A percentile compares a stretch with the other conserved stretches of the same genome.
Evolutionary conservation across 2,329 filamentous ascomycete genomes (phyloP).

Genomic region (Beauveria sp.): DNA sequence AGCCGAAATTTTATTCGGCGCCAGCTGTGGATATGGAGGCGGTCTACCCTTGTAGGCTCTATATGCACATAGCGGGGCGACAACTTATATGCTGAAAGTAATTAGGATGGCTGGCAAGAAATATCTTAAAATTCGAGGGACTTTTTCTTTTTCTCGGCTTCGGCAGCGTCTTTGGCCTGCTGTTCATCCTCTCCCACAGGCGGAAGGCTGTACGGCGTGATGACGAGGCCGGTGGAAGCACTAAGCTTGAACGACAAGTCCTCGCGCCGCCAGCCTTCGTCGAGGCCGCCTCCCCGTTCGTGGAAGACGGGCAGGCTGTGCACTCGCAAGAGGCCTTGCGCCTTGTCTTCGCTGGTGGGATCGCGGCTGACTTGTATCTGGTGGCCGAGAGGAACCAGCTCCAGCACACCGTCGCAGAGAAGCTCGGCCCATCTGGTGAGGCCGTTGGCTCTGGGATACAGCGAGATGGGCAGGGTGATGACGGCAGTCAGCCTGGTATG

Average conservation of each 20-base stretch:
- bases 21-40: slow-evolving; percentile 2
- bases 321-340: slow-evolving; percentile 78
- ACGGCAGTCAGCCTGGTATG: slow-evolving; percentile 60
- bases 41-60: slow-evolving; percentile 2
- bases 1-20: slow-evolving; percentile 9
- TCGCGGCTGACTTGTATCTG: slow-evolving; percentile 45
- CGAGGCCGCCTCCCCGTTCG: slow-evolving; percentile 76
- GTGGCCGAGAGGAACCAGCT: slow-evolving; percentile 64
- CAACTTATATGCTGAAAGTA: slow-evolving; percentile 9
- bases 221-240: slow-evolving; percentile 68
- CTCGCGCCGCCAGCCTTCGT: slow-evolving; percentile 62
- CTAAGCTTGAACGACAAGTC: slow-evolving; percentile 89
- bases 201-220: slow-evolving; percentile 83
- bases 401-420: slow-evolving; percentile 76
- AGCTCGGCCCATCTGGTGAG: slow-evolving; percentile 81
- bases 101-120: not conserved
- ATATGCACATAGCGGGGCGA: slow-evolving; percentile 11
- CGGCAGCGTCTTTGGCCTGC: slow-evolving; percentile 24
- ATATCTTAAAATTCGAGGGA: slow-evolving; percentile 57
- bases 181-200: slow-evolving; percentile 68
- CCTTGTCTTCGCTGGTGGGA: slow-evolving; percentile 56
- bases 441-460: slow-evolving; percentile 69
- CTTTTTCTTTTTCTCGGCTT: slow-evolving; percentile 50
- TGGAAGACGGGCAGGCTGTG: slow-evolving; percentile 79
- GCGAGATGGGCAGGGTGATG: slow-evolving; percentile 68